Evolutionary conservation across 371 early-diverging fungal species (phyloP).

Genomic region (Umbelopsis sp.): DNA sequence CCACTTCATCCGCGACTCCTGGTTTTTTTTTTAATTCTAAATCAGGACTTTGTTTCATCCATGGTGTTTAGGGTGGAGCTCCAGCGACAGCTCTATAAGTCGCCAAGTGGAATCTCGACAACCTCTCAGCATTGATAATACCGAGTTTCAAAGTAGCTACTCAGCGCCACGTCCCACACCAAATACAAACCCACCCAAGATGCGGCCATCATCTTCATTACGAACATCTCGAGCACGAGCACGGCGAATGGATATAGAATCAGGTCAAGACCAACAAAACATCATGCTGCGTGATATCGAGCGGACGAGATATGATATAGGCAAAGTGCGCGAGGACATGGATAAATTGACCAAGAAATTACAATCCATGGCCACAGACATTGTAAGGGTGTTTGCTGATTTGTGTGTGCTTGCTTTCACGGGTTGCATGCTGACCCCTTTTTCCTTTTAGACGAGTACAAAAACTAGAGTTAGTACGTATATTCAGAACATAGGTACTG

Average conservation of each 20-base stretch:
- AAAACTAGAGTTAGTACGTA: slow-evolving; percentile 19
- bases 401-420: background rate
- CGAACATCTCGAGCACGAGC: background rate
- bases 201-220: background rate
- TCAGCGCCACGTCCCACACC: slow-evolving; percentile 12
- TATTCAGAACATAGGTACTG: slow-evolving; percentile 19
- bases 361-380: slow-evolving; percentile 58
- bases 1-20: background rate
- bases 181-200: background rate
- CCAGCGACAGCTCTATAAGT: background rate
- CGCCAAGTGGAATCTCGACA: background rate
- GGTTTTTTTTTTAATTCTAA: background rate
- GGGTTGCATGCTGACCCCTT: background rate
- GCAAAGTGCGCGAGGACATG: slow-evolving; percentile 57
- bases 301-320: slow-evolving; percentile 54
- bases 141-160: background rate
- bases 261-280: background rate
- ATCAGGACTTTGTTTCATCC: background rate
- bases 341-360: slow-evolving; percentile 58
- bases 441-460: background rate
- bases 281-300: slow-evolving; percentile 43
- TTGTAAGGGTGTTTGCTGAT: slow-evolving; percentile 31
- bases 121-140: background rate
- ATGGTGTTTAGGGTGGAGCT: background rate
- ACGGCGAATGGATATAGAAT: slow-evolving; percentile 1